Evolutionary conservation across 2,329 filamentous ascomycete genomes (phyloP), one percentile per base, ranked within the genome.

Genomic region (Rosellinia necatrix): DNA sequence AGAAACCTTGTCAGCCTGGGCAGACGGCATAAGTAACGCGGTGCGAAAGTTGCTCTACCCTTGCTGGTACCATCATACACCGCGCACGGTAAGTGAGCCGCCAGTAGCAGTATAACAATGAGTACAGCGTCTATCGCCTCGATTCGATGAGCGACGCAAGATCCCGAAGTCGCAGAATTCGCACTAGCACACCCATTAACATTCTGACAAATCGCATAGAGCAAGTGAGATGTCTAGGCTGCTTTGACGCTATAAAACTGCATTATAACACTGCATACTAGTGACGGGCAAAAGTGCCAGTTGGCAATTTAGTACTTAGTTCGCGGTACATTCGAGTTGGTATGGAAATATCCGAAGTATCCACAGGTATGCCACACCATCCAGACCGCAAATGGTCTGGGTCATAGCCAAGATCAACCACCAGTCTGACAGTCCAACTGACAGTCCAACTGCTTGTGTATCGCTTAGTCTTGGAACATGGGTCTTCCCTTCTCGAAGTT

Each of bases 1-100:
- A 59, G 57, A 59, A 59, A 53, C 57, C 57, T 51, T 56, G 57
- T 57, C 38, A 47, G 30, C 29, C 42, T 51, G 25, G 41, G 30
- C 42, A 51, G 35, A 55, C 51, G 46, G 56, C 47, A 54, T 41
- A 42, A 50, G 49, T 53, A 46, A 6, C 29, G 13, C 19, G 37
- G n/a, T n/a, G n/a, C n/a, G n/a, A n/a, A 49, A 52, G 41, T 37
- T 37, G 30, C 37, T 44, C 25, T 44, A 43, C 21, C 49, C 56
- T 32, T 47, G 40, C 12, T 12, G 29, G 56, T 58, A 49, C 40
- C 27, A 21, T 52, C 25, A 24, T 21, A 49, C 52, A 12, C 42
- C 41, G n/a, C 19, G 13, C 17, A 38, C 19, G 10, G 27, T 32
- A 50, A 30, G 32, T 21, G 30, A 42, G 32, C 37, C 47, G 38